These are phyloP conservation scores for Hypoxylon rubiginosum DNA, from an alignment of 2,329 filamentous ascomycete species.

Conservation along the genomic window DNA sequence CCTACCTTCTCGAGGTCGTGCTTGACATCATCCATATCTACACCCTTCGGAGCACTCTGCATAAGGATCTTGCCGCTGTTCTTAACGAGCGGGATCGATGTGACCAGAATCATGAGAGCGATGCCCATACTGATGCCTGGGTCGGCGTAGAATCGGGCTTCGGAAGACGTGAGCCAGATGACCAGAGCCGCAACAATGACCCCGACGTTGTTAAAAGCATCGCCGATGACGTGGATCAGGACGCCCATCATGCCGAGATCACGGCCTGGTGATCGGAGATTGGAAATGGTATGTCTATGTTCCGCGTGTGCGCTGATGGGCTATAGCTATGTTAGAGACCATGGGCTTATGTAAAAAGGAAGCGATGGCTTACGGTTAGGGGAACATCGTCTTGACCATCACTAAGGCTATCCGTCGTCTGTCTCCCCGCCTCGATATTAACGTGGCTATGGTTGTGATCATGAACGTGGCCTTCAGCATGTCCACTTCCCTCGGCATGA, in stretches of 20 bases:
- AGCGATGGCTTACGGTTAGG: slow-evolving; percentile 42
- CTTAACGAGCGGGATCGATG: slow-evolving; percentile 73
- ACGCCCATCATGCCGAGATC: slow-evolving; percentile 81
- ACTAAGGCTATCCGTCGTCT: slow-evolving; percentile 37
- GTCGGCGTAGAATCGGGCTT: slow-evolving; percentile 77
- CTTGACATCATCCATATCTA: slow-evolving; percentile 73
- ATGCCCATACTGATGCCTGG: slow-evolving; percentile 78
- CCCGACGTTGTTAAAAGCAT: slow-evolving; percentile 81
- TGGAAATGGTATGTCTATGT: slow-evolving; percentile 61
- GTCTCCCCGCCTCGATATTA: slow-evolving; percentile 47
- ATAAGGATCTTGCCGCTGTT: slow-evolving; percentile 75
- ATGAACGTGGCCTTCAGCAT: slow-evolving; percentile 16
- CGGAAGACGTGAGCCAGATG: slow-evolving; percentile 74
- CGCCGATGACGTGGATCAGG: slow-evolving; percentile 77
- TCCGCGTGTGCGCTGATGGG: slow-evolving; percentile 58
- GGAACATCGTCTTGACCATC: slow-evolving; percentile 43
- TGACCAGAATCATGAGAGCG: slow-evolving; percentile 77
- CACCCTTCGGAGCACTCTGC: slow-evolving; percentile 72
- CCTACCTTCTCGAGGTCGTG: slow-evolving; percentile 75
- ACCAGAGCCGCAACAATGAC: slow-evolving; percentile 78
- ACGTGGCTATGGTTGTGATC: slow-evolving; percentile 49
- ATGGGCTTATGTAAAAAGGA: background rate
- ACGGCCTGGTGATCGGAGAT: slow-evolving; percentile 55
- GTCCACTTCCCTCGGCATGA: slow-evolving; percentile 17
- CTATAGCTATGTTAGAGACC: slow-evolving; percentile 35